Conservation (phyloP, 768 basidiomycete species). For the Krasilnikovozyma curviuscula region DNA sequence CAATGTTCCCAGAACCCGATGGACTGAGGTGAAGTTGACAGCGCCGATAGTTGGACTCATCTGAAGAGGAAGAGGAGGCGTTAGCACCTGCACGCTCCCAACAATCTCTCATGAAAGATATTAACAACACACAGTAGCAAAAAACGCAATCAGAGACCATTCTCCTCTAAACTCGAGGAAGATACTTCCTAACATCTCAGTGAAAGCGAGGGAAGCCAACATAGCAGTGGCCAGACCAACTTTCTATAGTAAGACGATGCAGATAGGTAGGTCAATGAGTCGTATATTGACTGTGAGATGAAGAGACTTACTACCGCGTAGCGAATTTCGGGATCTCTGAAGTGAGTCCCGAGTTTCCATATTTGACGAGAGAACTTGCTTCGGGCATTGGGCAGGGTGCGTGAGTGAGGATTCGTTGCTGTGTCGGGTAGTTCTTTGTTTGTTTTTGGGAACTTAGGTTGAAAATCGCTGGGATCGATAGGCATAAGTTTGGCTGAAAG, state of each 20-base stretch:
- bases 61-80: background rate
- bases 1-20: slow-evolving; percentile 73
- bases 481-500: slow-evolving; percentile 24
- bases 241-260: background rate
- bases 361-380: no score
- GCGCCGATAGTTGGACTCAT: background rate
- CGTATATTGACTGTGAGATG: no score
- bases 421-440: slow-evolving; percentile 69
- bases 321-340: no score
- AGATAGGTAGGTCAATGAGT: background rate
- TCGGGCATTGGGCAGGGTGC: no score
- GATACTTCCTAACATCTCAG: slow-evolving; percentile 50
- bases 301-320: no score
- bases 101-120: no score
- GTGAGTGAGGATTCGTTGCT: slow-evolving; percentile 51
- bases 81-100: background rate
- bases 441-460: slow-evolving; percentile 59
- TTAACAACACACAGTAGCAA: no score
- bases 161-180: slow-evolving; percentile 75
- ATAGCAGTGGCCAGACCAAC: slow-evolving; percentile 44
- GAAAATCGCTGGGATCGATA: slow-evolving; percentile 29
- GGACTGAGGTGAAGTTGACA: slow-evolving; percentile 53
- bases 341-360: no score
- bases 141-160: slow-evolving; percentile 73
- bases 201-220: slow-evolving; percentile 72